Base-by-base conservation (phyloP, 768 basidiomycete species). In the Guyanaporus albipodus region DNA sequence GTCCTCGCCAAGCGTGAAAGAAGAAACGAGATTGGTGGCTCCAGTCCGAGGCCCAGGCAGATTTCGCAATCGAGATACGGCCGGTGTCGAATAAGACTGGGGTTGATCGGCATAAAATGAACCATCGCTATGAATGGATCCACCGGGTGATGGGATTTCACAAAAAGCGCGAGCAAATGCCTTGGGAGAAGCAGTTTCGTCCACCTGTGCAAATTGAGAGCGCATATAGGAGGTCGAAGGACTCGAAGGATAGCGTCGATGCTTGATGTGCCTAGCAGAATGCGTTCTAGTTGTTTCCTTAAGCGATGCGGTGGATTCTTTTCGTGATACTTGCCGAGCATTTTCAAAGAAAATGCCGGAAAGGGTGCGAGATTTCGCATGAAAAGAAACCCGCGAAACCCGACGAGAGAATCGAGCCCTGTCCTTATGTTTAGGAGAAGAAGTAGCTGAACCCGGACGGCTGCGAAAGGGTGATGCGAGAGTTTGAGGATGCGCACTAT, bases 401-500 rank as follows among this genome's bases (percentile, higher is more conserved):
- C 33, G 48, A 38, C 39, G 61, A 7, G 47, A 48, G 9, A 48
- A 27, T 39, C 43, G 49, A 12, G 33, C 41, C 15, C 24, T 45
- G 27, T 27, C 52, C 56, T 46, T 59, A 46, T 44, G 45, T 18
- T 62, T 64, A 6, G 73, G 70, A 40, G 73, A 74, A 19, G 69
- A 46, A 23, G 61, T 46, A 34, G 66, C 59, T 42, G 77, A 77
- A 28, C 57, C 60, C 15, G 76, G 73, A 34, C 71, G 68, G 35
- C 75, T 75, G 40, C 57, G 65, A 53, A 76, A 79, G 2, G 77
- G 76, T 21, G 74, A 77, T 10, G 67, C 71, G 19, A 77, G 69
- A 17, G 37, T 22, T 18, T 48, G 62, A 46, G 61, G 49, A 29
- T 46, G 50, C 19, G 21, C 8, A 17, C 29, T 46, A 40, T 74